Conservation (phyloP, 306 rosid species). For the Rubus parviflorus region DNA sequence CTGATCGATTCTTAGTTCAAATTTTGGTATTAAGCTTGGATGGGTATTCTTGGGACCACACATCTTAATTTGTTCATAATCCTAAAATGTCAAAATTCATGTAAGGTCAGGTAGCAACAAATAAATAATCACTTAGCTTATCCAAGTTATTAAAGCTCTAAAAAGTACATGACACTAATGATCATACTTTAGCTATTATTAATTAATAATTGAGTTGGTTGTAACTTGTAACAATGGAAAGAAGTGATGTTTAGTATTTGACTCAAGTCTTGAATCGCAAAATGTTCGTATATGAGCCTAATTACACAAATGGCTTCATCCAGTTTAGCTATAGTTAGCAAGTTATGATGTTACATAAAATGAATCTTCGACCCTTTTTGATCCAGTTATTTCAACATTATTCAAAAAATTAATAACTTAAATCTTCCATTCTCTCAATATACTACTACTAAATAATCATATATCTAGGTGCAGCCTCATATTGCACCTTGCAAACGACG, state of each 20-base stretch:
- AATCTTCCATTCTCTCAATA: not conserved
- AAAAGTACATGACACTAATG: not conserved
- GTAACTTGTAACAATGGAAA: not conserved
- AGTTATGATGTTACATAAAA: not conserved
- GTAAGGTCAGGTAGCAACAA: not conserved
- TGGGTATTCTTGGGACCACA: no score
- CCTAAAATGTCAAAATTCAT: not conserved
- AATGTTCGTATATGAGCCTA: not conserved
- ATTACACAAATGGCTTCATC: not conserved
- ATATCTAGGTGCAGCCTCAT: not conserved
- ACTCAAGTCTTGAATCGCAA: not conserved
- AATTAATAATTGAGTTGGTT: not conserved
- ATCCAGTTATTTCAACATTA: not conserved
- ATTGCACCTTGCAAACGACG: not conserved
- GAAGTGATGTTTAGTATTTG: not conserved
- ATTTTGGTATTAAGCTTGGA: no score
- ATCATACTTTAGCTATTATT: not conserved
- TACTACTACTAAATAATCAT: not conserved
- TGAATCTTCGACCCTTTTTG: not conserved
- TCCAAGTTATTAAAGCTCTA: not conserved
- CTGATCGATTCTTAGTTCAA: not conserved
- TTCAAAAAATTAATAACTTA: no score
- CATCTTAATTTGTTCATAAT: no score
- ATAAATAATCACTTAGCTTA: not conserved
- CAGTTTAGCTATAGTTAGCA: not conserved